phyloP scores from a whole-genome alignment of 805 yeast species.

The Metschnikowia bowlesiae region DNA sequence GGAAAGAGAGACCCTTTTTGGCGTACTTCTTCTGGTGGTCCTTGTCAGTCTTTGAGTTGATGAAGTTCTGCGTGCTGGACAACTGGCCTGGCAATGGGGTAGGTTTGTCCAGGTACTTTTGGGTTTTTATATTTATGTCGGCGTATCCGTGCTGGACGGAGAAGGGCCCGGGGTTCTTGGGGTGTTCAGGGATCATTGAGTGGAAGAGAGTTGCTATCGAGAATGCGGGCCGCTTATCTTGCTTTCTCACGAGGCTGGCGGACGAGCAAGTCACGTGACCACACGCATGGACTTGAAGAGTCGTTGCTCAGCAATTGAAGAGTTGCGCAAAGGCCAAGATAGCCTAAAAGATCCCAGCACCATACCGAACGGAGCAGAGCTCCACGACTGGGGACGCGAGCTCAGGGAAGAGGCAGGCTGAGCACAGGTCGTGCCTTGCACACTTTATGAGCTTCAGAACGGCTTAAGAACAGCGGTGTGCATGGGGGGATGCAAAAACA shows the following conservation, averaged over 20 bases:
- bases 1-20: constrained; percentile 18
- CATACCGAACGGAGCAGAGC: too few species aligned
- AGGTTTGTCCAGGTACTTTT: constrained; percentile 29
- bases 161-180: constrained; percentile 26
- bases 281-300: neutral
- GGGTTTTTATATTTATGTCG: constrained; percentile 26
- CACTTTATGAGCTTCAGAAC: too few species aligned
- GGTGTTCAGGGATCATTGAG: constrained; percentile 27
- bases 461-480: too few species aligned
- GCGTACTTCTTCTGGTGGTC: constrained; percentile 36
- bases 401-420: too few species aligned
- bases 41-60: constrained; percentile 23
- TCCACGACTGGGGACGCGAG: too few species aligned
- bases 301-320: neutral
- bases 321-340: neutral
- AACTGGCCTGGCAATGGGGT: constrained; percentile 28
- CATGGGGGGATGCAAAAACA: too few species aligned
- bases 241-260: neutral
- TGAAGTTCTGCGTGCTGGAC: constrained; percentile 24
- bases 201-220: neutral
- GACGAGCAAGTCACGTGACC: neutral
- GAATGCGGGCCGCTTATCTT: neutral
- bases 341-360: too few species aligned
- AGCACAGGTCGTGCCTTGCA: too few species aligned
- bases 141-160: constrained; percentile 30